Evolutionary conservation across 768 basidiomycete species (phyloP), one percentile per base, ranked within the genome.

Genomic region (Pleurotus ostreatus): DNA sequence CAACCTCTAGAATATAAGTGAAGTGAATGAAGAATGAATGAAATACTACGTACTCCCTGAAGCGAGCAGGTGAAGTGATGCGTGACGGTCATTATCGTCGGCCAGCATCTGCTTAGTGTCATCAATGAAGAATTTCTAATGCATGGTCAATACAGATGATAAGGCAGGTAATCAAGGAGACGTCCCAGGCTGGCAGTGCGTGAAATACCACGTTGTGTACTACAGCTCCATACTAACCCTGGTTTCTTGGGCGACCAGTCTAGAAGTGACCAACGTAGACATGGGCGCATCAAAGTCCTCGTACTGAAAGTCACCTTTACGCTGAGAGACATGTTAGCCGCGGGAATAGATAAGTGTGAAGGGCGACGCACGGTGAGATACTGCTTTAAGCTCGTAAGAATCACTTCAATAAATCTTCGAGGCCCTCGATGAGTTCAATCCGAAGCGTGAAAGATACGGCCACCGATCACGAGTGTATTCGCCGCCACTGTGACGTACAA

Each of bases 191-290:
- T 11, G 9, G 30, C 11, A 8, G 30, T 11, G 30, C 9, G 30
- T 34, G 30, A 11, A 34, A 34, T 34, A 2, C 41, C 41, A 76
- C 0, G 74, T 62, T n/a, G 63, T 62, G 46, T 74, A 78, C 59
- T 79, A 79, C 8, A 68, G 63, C 16, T 72, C 69, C 30, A 81
- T 60, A 75, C 65, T 12, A 80, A 49, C 2, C 75, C 69, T 38
- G 69, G 61, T 62, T 77, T 79, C 54, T 65, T 69, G 1, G 75
- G 74, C 9, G 61, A 59, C 78, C 79, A 80, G 1, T 74, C 78
- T 1, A 77, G 65, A 44, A 80, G 61, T 0, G 74, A 66, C 12
- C 75, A 66, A 1, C 71, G 78, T 4, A 77, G 66, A 51, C 74
- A 71, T 7, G 72, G 74, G 0, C 76, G 68, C 0, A 73, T 38